phyloP scores from a whole-genome alignment of 2,329 filamentous ascomycete genomes.

The Penicillium sp. region DNA sequence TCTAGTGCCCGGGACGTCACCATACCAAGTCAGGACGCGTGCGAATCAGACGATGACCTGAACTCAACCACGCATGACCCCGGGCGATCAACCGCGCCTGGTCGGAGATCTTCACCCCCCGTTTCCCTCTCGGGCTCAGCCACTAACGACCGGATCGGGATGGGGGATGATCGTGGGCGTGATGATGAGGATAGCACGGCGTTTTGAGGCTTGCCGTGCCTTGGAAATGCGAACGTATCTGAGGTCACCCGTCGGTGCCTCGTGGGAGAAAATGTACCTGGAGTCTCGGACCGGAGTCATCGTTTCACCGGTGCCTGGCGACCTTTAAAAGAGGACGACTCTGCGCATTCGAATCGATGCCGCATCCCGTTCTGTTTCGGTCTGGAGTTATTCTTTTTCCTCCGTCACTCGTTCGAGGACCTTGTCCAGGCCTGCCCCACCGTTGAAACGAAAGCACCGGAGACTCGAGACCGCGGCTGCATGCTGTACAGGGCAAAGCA shows the following conservation, averaged over 20 bases:
- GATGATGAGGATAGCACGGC: not conserved
- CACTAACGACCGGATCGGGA: conserved; percentile 6
- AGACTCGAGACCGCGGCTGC: not conserved
- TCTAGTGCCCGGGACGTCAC: conserved; percentile 10
- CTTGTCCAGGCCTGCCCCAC: not conserved
- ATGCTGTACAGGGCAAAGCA: not conserved
- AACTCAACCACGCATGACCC: conserved; percentile 18
- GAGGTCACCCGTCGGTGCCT: conserved; percentile 22
- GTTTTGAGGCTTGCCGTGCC: conserved; percentile 11
- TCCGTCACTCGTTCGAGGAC: not conserved
- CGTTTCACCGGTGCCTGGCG: conserved; percentile 22
- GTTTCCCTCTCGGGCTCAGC: conserved; percentile 9
- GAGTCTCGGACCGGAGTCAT: conserved; percentile 5
- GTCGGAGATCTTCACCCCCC: conserved; percentile 11
- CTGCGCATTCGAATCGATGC: not conserved
- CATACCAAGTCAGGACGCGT: conserved; percentile 12
- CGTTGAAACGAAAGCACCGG: not conserved
- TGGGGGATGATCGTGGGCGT: not conserved
- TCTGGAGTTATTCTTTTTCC: not conserved
- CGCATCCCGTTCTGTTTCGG: not conserved
- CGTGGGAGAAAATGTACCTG: conserved; percentile 15
- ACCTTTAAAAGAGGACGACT: conserved; percentile 1
- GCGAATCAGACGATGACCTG: conserved; percentile 21
- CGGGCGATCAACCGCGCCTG: conserved; percentile 18
- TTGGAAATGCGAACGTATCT: conserved; percentile 15